Evolutionary conservation across 176 grass and related monocot species (phyloP).

Genomic region (Stipa capillata): DNA sequence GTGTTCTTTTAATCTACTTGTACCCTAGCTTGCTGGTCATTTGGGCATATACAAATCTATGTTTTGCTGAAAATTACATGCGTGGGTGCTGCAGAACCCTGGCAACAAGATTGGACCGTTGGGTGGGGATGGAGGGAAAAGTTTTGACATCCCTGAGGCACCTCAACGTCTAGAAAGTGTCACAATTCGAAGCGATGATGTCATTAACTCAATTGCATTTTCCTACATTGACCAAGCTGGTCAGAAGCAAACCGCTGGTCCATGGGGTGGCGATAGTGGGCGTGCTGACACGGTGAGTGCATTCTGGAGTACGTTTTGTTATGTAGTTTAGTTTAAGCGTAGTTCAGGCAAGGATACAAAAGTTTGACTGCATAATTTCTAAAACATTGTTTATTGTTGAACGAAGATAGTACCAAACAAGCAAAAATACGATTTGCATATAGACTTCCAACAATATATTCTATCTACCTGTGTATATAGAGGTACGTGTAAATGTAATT

Average conservation of each 20-base stretch:
- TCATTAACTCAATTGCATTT: not conserved
- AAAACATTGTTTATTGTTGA: no score
- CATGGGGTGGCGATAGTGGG: not conserved
- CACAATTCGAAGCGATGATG: not conserved
- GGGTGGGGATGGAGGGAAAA: not conserved
- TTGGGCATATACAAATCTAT: not conserved
- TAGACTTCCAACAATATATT: not conserved
- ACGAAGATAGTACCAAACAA: no score
- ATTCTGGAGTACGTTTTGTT: no score
- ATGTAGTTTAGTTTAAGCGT: no score
- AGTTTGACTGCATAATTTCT: no score
- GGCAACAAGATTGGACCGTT: not conserved
- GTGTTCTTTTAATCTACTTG: not conserved
- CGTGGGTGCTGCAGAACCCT: not conserved
- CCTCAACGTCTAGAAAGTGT: not conserved
- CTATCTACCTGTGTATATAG: no score
- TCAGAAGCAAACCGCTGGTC: not conserved
- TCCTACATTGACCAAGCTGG: not conserved
- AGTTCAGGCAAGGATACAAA: no score
- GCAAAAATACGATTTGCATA: not conserved
- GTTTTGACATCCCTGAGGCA: not conserved
- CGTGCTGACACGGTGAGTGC: not conserved
- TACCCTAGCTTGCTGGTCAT: not conserved
- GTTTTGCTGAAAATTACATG: not conserved
- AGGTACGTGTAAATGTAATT: not conserved